Evolutionary conservation across 352 stramenopile species (phyloP).

Genomic region (Phytophthora syringae): DNA sequence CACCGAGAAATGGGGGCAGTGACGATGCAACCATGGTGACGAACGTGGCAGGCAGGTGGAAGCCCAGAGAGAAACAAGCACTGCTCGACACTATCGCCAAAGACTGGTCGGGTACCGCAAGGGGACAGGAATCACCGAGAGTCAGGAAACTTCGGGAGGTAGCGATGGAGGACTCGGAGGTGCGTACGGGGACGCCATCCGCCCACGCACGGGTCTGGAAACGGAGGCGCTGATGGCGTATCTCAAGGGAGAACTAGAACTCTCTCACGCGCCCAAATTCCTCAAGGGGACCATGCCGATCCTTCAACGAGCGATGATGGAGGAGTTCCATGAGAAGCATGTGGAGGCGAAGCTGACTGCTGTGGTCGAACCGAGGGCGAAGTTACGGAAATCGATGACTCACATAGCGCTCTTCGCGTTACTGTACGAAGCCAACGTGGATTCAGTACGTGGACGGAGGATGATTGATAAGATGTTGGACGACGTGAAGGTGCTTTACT

Average conservation of each 20-base stretch:
- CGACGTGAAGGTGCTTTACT: background rate
- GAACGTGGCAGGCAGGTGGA: too few species aligned
- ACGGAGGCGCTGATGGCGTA: background rate
- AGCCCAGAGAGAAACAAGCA: too few species aligned
- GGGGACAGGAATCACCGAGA: too few species aligned
- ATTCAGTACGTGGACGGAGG: background rate
- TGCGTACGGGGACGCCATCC: too few species aligned
- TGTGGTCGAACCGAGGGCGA: background rate
- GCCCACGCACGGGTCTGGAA: background rate
- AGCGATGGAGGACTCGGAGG: too few species aligned
- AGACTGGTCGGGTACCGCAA: too few species aligned
- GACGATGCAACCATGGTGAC: too few species aligned
- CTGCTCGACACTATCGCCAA: too few species aligned
- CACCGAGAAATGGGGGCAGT: too few species aligned
- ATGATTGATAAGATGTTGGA: background rate
- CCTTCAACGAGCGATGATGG: background rate
- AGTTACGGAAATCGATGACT: background rate
- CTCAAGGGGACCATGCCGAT: background rate
- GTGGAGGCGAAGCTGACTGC: background rate
- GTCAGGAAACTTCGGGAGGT: too few species aligned
- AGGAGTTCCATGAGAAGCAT: background rate
- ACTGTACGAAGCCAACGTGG: background rate
- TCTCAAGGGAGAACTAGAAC: background rate
- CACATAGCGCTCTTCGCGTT: background rate
- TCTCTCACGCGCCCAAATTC: background rate